Evolutionary conservation across 139 green algal genomes (phyloP), one percentile per base, ranked within the genome.

Genomic region (Volvox reticuliferus): DNA sequence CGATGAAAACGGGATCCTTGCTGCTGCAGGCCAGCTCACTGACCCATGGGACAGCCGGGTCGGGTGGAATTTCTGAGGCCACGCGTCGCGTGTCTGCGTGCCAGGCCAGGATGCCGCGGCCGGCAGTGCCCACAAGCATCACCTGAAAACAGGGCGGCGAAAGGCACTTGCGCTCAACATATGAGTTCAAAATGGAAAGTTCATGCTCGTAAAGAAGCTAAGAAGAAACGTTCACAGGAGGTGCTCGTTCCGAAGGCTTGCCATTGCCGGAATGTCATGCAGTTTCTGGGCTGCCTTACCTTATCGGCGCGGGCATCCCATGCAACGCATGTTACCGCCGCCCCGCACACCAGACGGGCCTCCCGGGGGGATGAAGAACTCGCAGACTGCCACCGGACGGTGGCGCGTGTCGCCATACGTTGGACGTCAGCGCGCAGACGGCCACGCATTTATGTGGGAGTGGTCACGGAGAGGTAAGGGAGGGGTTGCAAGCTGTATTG

Each of bases 251-350:
- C 9, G 44, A 55, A 55, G 44, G 44, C 44, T 55, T 55, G 44
- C 5, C 44, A 55, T 55, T 55, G 44, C 44, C 44, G 44, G 5
- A 55, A 14, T 55, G 44, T 9, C 44, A 55, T 55, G 44, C 44
- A 55, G 44, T 55, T 55, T 55, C 44, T 14, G 44, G 44, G 2
- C 61, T 69, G 84, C 44, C 84, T 26, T 78, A 89, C 85, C 83
- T 94, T 95, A 84, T 95, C 94, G 18, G 92, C 93, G 3, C 93
- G 76, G n/a, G 71, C 68, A 55, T 96, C 94, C 94, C 94, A 96
- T 9, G 94, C 89, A 12, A 95, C 71, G 2, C 44, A 73, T 6
- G 91, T 88, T 2, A 94, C 94, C 16, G 94, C n/a, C 1, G 77
- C 79, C 18, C 89, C 89, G 22, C 91, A 93, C 30, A 78, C 24